phyloP scores from a whole-genome alignment of 352 stramenopile genomes.

The Pythium plurisporium region DNA sequence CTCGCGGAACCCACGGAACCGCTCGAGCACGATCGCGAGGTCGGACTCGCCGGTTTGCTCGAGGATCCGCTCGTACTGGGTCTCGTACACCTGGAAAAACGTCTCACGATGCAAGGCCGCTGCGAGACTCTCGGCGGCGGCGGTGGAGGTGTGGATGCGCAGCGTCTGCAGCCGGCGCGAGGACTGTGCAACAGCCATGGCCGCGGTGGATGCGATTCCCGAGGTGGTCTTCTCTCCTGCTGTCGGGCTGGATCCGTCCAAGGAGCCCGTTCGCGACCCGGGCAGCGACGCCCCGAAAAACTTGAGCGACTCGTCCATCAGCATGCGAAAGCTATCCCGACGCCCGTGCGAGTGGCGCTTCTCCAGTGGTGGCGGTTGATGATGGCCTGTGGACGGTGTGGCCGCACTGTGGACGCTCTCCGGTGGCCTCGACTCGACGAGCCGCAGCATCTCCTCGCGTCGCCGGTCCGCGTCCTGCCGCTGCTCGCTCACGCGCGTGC shows the following conservation, averaged over 20 bases:
- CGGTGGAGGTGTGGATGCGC: conserved; percentile 19
- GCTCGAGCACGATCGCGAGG: conserved; percentile 40
- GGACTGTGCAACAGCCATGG: conserved; percentile 1
- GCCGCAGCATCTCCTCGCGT: conserved; percentile 44
- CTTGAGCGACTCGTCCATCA: conserved; percentile 9
- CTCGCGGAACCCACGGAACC: conserved; percentile 36
- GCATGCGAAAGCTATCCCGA: conserved; percentile 12
- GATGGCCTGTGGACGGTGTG: not conserved
- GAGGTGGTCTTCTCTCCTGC: not conserved
- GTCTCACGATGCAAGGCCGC: conserved; percentile 31
- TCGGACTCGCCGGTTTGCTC: conserved; percentile 47
- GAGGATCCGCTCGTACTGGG: conserved; percentile 50
- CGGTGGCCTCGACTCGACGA: conserved; percentile 30
- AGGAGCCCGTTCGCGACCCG: not conserved
- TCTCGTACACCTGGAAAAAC: conserved; percentile 58
- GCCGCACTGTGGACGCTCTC: not conserved
- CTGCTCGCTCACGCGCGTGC: conserved; percentile 33
- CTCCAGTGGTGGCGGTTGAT: not conserved
- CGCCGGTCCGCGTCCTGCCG: conserved; percentile 41
- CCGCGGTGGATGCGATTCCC: not conserved
- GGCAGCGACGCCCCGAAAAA: not conserved
- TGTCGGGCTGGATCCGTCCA: no score
- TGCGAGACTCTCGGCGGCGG: conserved; percentile 25
- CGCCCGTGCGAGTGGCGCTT: conserved; percentile 4
- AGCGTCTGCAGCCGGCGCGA: conserved; percentile 2